These are phyloP conservation scores for Aspergillus neoniger DNA, from an alignment of 2,329 filamentous ascomycete species.

Conservation along the genomic window DNA sequence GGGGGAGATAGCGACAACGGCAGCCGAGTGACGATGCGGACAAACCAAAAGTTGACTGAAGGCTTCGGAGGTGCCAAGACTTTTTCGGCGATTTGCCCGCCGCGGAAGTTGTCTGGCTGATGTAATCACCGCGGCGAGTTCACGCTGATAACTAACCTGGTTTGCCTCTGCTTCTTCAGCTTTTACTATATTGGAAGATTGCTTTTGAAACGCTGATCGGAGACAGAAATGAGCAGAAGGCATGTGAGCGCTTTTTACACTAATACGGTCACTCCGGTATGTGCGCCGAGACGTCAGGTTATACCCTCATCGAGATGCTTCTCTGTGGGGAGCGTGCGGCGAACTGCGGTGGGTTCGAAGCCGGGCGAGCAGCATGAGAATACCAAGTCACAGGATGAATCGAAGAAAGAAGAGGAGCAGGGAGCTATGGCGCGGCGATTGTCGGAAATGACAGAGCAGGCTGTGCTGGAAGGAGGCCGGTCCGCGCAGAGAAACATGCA, in stretches of 20 bases:
- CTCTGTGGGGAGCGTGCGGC: constrained; percentile 27
- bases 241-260: constrained; percentile 20
- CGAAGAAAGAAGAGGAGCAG: constrained; percentile 36
- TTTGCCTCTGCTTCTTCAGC: not conserved
- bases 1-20: constrained; percentile 18
- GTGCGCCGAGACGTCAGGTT: constrained; percentile 14
- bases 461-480: constrained; percentile 56
- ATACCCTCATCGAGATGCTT: constrained; percentile 18
- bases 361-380: constrained; percentile 17
- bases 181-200: not conserved
- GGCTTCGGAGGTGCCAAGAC: constrained; percentile 26
- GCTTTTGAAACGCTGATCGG: not conserved
- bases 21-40: constrained; percentile 4
- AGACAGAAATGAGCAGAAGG: constrained; percentile 25
- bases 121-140: constrained; percentile 23
- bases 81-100: constrained; percentile 21
- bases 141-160: not conserved
- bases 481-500: constrained; percentile 59
- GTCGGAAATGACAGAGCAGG: constrained; percentile 62
- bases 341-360: constrained; percentile 23
- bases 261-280: constrained; percentile 16
- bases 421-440: constrained; percentile 62
- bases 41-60: constrained; percentile 16
- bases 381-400: constrained; percentile 15
- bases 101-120: constrained; percentile 35